These are phyloP conservation scores for Suhomyces kilbournensis DNA, from an alignment of 805 yeast species.

Conservation along the genomic window DNA sequence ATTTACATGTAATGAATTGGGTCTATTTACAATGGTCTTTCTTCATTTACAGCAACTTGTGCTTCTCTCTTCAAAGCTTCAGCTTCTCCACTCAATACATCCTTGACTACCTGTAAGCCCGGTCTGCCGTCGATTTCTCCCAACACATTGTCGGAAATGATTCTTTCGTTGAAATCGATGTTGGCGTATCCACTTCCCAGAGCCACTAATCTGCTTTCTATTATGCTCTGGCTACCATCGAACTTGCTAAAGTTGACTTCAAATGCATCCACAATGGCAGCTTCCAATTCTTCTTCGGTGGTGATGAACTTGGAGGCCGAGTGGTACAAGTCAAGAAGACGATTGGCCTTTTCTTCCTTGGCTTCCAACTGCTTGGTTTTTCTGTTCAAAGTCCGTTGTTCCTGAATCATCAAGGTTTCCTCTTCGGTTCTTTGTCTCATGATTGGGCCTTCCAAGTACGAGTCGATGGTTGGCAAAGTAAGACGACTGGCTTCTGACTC, in stretches of 20 bases:
- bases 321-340: slow-evolving; percentile 69
- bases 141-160: slow-evolving; percentile 34
- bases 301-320: slow-evolving; percentile 66
- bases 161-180: slow-evolving; percentile 27
- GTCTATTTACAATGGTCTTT: slow-evolving; percentile 1
- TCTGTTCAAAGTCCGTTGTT: slow-evolving; percentile 69
- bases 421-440: slow-evolving; percentile 71
- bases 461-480: slow-evolving; percentile 79
- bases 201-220: slow-evolving; percentile 36
- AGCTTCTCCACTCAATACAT: slow-evolving; percentile 37
- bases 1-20: background rate
- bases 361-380: slow-evolving; percentile 49
- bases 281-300: slow-evolving; percentile 62
- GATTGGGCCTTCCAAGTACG: slow-evolving; percentile 62
- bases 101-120: slow-evolving; percentile 37
- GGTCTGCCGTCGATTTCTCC: slow-evolving; percentile 44
- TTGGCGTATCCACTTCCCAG: slow-evolving; percentile 26
- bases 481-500: slow-evolving; percentile 54
- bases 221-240: slow-evolving; percentile 30
- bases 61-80: slow-evolving; percentile 39
- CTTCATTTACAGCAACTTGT: slow-evolving; percentile 26
- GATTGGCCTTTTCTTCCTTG: slow-evolving; percentile 51
- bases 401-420: slow-evolving; percentile 53
- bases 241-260: slow-evolving; percentile 37
- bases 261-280: slow-evolving; percentile 57